Evolutionary conservation across 2,329 filamentous ascomycete genomes (phyloP).

Genomic region (Venturiaceae sp.): DNA sequence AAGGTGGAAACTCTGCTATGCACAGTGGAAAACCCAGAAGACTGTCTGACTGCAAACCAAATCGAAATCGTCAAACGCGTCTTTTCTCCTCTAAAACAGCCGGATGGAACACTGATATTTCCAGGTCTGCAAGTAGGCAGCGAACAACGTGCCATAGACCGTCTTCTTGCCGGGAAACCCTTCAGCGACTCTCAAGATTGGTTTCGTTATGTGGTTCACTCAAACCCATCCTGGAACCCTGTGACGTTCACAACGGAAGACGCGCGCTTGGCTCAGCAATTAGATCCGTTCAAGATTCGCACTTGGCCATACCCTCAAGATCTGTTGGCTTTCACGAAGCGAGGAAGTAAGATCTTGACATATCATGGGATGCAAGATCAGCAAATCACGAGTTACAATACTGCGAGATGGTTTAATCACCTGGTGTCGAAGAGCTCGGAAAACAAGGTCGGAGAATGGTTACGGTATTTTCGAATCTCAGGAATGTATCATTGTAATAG

Average conservation of each 20-base stretch:
- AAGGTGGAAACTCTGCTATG: conserved; percentile 64
- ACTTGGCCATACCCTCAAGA: conserved; percentile 2
- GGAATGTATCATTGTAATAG: conserved; percentile 6
- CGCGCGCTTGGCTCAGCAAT: not conserved
- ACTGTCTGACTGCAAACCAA: conserved; percentile 1
- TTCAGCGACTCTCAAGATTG: conserved; percentile 7
- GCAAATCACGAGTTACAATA: conserved; percentile 4
- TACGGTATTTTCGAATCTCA: conserved; percentile 6
- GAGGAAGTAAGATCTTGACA: conserved; percentile 2
- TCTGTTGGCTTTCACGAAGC: conserved; percentile 1
- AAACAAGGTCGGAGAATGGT: not conserved
- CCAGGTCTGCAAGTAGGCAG: conserved; percentile 10
- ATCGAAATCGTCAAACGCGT: not conserved
- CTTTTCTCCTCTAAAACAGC: not conserved
- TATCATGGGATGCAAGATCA: conserved; percentile 9
- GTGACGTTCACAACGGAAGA: not conserved
- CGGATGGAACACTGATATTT: conserved; percentile 6
- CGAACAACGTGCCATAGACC: conserved; percentile 8
- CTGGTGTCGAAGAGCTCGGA: not conserved
- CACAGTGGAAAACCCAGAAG: conserved; percentile 68
- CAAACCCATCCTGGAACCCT: conserved; percentile 1
- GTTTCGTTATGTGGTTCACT: conserved; percentile 6
- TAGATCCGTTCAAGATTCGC: conserved; percentile 7
- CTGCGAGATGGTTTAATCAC: conserved; percentile 4
- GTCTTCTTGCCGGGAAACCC: conserved; percentile 2